phyloP scores from a whole-genome alignment of 805 yeast genomes.

The Candida anglica region DNA sequence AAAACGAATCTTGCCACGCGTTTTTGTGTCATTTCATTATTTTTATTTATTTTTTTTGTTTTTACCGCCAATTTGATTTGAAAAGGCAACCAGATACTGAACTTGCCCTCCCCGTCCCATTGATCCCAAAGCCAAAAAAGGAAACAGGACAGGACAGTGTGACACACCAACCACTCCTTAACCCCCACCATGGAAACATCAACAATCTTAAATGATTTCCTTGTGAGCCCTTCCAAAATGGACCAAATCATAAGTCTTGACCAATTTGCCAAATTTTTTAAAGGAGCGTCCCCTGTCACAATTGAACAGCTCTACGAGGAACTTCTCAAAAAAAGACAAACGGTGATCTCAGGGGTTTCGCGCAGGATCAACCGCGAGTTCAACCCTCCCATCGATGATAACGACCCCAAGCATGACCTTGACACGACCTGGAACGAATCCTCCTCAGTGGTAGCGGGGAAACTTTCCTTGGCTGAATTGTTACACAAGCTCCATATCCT shows the following conservation, averaged over 20 bases:
- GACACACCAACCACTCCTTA: too few species aligned
- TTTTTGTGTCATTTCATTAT: too few species aligned
- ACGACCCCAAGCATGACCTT: slow-evolving; percentile 6
- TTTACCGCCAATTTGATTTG: too few species aligned
- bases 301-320: slow-evolving; percentile 9
- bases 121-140: too few species aligned
- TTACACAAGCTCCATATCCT: slow-evolving; percentile 19
- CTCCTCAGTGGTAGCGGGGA: slow-evolving; percentile 1
- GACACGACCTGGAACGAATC: not conserved
- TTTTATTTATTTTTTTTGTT: too few species aligned
- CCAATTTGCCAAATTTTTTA: slow-evolving; percentile 9
- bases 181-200: slow-evolving; percentile 22
- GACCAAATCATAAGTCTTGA: slow-evolving; percentile 14
- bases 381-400: too few species aligned
- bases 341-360: slow-evolving; percentile 3
- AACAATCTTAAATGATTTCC: slow-evolving; percentile 14
- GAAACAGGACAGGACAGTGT: too few species aligned
- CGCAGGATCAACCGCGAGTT: slow-evolving; percentile 14
- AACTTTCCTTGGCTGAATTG: slow-evolving; percentile 8
- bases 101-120: too few species aligned
- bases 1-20: too few species aligned
- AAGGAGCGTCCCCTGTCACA: slow-evolving; percentile 10
- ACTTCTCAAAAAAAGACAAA: slow-evolving; percentile 9
- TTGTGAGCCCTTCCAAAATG: slow-evolving; percentile 13
- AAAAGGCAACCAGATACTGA: too few species aligned